phyloP scores from a whole-genome alignment of 345 rosid species.

The Anastatica hierochuntica region DNA sequence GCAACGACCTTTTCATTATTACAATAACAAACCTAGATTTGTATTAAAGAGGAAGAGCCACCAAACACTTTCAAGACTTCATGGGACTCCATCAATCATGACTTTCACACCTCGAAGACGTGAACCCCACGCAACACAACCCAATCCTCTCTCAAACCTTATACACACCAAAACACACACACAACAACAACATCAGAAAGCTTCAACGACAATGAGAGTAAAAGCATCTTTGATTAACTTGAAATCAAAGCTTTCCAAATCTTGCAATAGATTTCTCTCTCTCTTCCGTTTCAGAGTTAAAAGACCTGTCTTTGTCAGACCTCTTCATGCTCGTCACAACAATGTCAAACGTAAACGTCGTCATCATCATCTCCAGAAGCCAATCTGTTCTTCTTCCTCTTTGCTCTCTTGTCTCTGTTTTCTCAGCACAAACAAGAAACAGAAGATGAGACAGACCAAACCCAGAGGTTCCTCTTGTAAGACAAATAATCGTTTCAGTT shows the following conservation, averaged over 20 bases:
- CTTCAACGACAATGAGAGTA: slow-evolving; percentile 32
- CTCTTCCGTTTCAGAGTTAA: slow-evolving; percentile 41
- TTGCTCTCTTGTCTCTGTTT: slow-evolving; percentile 24
- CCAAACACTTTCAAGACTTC: slow-evolving; percentile 7
- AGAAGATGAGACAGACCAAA: slow-evolving; percentile 30
- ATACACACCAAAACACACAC: slow-evolving; percentile 2
- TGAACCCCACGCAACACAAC: slow-evolving; percentile 19
- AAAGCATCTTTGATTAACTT: slow-evolving; percentile 47
- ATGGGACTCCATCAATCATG: slow-evolving; percentile 28
- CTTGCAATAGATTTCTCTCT: slow-evolving; percentile 34
- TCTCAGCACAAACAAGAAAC: slow-evolving; percentile 1
- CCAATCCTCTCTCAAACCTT: slow-evolving; percentile 10
- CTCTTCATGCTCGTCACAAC: slow-evolving; percentile 20
- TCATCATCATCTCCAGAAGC: slow-evolving; percentile 11
- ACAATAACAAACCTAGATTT: not conserved
- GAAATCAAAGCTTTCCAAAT: slow-evolving; percentile 45
- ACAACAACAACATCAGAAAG: slow-evolving; percentile 15
- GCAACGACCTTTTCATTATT: no score
- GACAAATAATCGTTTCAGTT: no score
- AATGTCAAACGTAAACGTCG: slow-evolving; percentile 6
- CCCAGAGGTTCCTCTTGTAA: slow-evolving; percentile 27
- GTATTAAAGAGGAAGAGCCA: not conserved
- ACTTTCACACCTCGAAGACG: slow-evolving; percentile 17
- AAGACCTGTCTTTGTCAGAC: slow-evolving; percentile 39
- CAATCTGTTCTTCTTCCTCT: slow-evolving; percentile 5